Evolutionary conservation across 2,329 filamentous ascomycete species (phyloP).

Genomic region (Penicillium aurantiogriseum): DNA sequence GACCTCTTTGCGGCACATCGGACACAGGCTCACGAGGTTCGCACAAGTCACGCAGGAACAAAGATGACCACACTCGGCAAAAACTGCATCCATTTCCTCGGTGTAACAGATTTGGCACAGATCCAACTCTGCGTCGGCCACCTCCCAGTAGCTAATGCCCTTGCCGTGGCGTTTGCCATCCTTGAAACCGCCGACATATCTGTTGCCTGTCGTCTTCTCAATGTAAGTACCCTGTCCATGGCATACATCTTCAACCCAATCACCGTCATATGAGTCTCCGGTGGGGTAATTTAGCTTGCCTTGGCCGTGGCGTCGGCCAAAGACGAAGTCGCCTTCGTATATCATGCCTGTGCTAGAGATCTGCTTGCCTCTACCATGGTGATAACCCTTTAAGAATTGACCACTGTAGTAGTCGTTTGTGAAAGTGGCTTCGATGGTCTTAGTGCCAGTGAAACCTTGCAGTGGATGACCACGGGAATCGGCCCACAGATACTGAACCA

Average conservation of each 20-base stretch:
- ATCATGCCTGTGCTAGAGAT: constrained; percentile 55
- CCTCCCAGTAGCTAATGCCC: constrained; percentile 62
- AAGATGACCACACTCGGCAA: constrained; percentile 64
- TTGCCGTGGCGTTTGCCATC: constrained; percentile 61
- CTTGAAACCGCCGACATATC: constrained; percentile 61
- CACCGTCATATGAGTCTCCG: constrained; percentile 49
- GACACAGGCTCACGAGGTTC: constrained; percentile 57
- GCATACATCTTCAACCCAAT: constrained; percentile 47
- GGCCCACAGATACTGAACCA: constrained; percentile 47
- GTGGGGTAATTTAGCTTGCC: constrained; percentile 59
- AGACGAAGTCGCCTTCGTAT: constrained; percentile 56
- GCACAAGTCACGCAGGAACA: constrained; percentile 62
- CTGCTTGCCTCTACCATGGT: constrained; percentile 56
- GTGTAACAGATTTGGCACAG: constrained; percentile 63
- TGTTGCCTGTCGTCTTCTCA: constrained; percentile 58
- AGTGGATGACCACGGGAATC: constrained; percentile 47
- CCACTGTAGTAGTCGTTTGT: constrained; percentile 58
- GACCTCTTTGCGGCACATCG: constrained; percentile 60
- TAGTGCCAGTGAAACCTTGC: constrained; percentile 45
- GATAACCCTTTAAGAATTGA: constrained; percentile 49
- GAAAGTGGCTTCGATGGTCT: constrained; percentile 54
- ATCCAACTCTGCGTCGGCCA: constrained; percentile 60
- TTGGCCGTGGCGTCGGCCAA: constrained; percentile 54
- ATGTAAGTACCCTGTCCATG: constrained; percentile 59
- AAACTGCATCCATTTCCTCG: constrained; percentile 58